These are phyloP conservation scores for Exophiala phaeomuriformis DNA, from an alignment of 2,329 filamentous ascomycete genomes.

Conservation along the genomic window DNA sequence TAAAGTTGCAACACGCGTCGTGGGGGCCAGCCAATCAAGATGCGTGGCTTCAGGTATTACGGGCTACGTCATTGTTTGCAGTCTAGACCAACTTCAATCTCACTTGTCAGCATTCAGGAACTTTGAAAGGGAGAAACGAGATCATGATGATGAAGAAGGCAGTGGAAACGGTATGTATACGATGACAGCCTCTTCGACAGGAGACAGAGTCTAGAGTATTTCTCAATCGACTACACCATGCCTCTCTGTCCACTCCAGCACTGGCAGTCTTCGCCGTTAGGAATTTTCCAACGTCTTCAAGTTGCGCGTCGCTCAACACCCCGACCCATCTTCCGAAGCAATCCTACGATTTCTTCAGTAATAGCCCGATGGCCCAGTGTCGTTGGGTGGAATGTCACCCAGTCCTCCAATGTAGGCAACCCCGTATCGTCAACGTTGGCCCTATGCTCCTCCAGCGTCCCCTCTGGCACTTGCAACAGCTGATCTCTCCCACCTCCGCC, in stretches of 20 bases:
- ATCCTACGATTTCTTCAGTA: constrained; percentile 21
- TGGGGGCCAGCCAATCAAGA: not conserved
- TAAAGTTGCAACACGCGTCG: not conserved
- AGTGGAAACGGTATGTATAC: too few species aligned
- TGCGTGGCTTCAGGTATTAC: not conserved
- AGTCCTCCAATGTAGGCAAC: constrained; percentile 13
- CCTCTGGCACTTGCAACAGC: not conserved
- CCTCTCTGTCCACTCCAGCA: not conserved
- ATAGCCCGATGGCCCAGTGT: constrained; percentile 27
- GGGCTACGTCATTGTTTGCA: not conserved
- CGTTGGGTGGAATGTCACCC: constrained; percentile 28
- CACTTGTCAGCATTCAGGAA: not conserved
- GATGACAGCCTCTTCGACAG: too few species aligned
- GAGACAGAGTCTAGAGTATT: too few species aligned
- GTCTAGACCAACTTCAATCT: not conserved
- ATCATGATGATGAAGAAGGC: too few species aligned
- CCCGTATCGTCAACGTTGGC: not conserved
- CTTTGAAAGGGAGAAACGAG: too few species aligned
- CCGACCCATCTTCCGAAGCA: not conserved
- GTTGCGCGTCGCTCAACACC: not conserved
- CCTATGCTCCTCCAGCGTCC: not conserved
- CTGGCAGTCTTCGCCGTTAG: too few species aligned
- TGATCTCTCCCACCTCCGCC: not conserved
- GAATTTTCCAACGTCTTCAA: too few species aligned
- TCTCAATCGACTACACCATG: too few species aligned